phyloP scores from a whole-genome alignment of 1,284 basidiomycete genomes.

The Tilletia walkeri region DNA sequence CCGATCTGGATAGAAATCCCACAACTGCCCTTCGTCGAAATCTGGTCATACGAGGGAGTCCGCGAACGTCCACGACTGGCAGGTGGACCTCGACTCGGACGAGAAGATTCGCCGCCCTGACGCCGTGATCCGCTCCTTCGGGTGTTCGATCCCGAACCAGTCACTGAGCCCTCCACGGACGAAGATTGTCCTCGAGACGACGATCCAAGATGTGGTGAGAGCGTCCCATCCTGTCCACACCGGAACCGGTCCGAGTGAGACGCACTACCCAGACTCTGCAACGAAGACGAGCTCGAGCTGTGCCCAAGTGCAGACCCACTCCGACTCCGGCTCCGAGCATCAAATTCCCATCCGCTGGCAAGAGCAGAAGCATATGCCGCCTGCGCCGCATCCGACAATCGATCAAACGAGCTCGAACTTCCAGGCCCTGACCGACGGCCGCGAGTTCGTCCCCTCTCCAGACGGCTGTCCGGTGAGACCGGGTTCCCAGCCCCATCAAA shows the following conservation, averaged over 20 bases:
- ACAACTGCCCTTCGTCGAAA: background rate
- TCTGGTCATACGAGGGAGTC: background rate
- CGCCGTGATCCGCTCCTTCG: background rate
- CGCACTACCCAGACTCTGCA: constrained; percentile 2
- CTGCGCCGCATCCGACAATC: constrained; percentile 9
- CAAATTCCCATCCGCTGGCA: background rate
- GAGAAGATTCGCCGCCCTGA: background rate
- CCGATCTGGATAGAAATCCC: constrained; percentile 10
- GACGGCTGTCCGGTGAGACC: background rate
- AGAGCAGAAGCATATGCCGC: background rate
- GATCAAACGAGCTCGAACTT: constrained; percentile 16
- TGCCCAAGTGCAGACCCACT: background rate
- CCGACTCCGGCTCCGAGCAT: constrained; percentile 3
- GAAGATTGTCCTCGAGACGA: too few species aligned
- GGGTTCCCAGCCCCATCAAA: constrained; percentile 6
- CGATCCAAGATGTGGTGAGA: too few species aligned
- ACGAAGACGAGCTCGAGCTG: constrained; percentile 1
- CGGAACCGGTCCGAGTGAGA: background rate
- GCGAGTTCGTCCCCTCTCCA: background rate
- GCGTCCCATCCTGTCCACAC: too few species aligned
- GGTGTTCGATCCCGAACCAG: background rate
- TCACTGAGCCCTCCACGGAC: background rate
- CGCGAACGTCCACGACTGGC: background rate
- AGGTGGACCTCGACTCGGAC: background rate
- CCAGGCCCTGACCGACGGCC: background rate